A percentile compares a stretch with the other conserved stretches of the same genome.
Evolutionary conservation across 1,139 yeast genomes (phyloP).

Genomic region (Meyerozyma smithsonii): DNA sequence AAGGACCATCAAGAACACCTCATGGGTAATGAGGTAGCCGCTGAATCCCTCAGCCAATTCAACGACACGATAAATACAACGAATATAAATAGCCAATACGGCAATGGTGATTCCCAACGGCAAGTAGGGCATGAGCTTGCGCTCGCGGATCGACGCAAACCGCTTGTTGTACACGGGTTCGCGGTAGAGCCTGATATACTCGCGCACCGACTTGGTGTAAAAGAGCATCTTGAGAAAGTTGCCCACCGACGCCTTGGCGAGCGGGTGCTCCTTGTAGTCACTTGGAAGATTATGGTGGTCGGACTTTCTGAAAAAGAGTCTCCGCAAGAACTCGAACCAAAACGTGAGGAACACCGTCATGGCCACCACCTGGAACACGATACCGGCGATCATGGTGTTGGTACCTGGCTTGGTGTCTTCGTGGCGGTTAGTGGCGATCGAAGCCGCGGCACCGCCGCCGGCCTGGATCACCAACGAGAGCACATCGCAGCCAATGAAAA

Average conservation of each 20-base stretch:
- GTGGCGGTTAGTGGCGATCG: constrained; percentile 42
- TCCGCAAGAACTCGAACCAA: constrained; percentile 50
- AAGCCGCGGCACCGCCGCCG: constrained; percentile 76
- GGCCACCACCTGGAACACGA: constrained; percentile 71
- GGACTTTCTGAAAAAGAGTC: constrained; percentile 31
- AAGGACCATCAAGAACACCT: constrained; percentile 66
- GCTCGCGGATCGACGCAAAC: constrained; percentile 36
- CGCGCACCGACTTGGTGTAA: constrained; percentile 20
- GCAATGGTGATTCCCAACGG: constrained; percentile 50
- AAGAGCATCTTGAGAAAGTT: constrained; percentile 29
- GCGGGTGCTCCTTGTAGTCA: constrained; percentile 13
- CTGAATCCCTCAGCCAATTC: constrained; percentile 78
- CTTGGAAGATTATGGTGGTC: constrained; percentile 7
- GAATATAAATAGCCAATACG: constrained; percentile 55
- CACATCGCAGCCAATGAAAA: constrained; percentile 65
- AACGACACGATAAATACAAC: constrained; percentile 77
- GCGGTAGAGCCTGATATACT: constrained; percentile 20
- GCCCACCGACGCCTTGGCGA: constrained; percentile 20
- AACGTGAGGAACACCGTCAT: constrained; percentile 61
- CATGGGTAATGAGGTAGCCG: constrained; percentile 67
- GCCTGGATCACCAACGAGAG: constrained; percentile 73
- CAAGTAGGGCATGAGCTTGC: constrained; percentile 40
- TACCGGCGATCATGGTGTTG: constrained; percentile 77
- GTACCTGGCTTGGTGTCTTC: constrained; percentile 51
- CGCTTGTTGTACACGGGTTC: constrained; percentile 35